Conservation (phyloP, 179 eudicot species). For the Beta lomatogona region DNA sequence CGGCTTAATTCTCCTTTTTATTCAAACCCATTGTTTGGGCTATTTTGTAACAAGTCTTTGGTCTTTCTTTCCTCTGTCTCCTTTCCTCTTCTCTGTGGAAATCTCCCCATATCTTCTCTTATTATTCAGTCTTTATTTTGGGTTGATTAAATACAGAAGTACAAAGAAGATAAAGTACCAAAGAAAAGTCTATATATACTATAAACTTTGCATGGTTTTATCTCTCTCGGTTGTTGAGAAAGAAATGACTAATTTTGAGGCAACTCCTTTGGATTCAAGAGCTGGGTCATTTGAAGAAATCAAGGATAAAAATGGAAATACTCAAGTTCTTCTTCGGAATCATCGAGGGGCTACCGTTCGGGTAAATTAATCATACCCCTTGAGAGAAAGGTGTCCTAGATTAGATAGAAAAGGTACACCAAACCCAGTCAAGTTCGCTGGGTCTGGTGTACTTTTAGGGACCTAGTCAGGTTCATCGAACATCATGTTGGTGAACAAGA, state of each 20-base stretch:
- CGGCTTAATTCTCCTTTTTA: constrained; percentile 14
- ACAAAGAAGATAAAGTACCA: too few relatives aligned
- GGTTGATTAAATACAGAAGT: background rate
- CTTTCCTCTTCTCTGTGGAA: background rate
- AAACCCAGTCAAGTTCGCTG: too few relatives aligned
- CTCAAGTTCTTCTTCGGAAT: constrained; percentile 54
- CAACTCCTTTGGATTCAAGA: constrained; percentile 35
- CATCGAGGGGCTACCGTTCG: constrained; percentile 61
- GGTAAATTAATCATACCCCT: constrained; percentile 36
- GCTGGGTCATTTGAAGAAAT: constrained; percentile 38
- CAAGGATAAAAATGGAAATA: constrained; percentile 68
- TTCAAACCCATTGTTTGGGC: constrained; percentile 29
- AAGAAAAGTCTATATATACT: background rate
- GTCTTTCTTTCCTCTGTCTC: constrained; percentile 18
- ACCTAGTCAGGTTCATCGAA: too few relatives aligned
- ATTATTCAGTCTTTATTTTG: too few relatives aligned
- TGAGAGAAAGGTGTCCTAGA: too few relatives aligned
- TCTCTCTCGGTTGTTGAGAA: constrained; percentile 19
- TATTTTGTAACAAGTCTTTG: constrained; percentile 2
- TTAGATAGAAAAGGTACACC: too few relatives aligned
- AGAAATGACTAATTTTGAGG: constrained; percentile 55
- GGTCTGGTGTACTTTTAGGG: too few relatives aligned
- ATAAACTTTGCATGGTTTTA: constrained; percentile 17
- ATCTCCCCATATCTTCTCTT: too few relatives aligned
- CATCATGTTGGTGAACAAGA: too few relatives aligned